Evolutionary conservation across 31 red algal species (phyloP).

Genomic region (Porphyra umbilicalis): DNA sequence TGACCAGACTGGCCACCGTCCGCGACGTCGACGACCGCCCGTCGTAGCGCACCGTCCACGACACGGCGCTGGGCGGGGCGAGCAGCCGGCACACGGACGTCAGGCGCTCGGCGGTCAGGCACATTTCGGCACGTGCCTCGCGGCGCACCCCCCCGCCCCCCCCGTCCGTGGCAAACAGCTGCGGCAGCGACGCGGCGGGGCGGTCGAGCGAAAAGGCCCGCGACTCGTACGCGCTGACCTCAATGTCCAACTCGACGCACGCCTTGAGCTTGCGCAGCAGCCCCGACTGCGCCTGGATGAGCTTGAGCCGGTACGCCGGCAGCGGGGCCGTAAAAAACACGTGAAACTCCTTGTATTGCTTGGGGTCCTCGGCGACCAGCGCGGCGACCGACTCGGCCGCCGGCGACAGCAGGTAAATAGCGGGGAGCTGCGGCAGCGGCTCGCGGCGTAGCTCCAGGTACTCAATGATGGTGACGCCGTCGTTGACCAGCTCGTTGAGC

Average conservation of each 20-base stretch:
- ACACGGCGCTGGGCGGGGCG: constrained; percentile 11
- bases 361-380: constrained; percentile 49
- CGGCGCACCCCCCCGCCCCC: background rate
- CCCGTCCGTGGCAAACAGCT: constrained; percentile 20
- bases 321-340: constrained; percentile 77
- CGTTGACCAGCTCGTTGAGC: constrained; percentile 71
- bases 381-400: constrained; percentile 51
- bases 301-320: constrained; percentile 63
- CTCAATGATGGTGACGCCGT: constrained; percentile 87
- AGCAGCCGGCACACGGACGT: constrained; percentile 53
- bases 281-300: constrained; percentile 34
- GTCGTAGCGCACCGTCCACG: constrained; percentile 59
- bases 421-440: constrained; percentile 69
- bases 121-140: constrained; percentile 41
- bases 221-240: constrained; percentile 73
- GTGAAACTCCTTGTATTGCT: constrained; percentile 78
- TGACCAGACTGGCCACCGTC: constrained; percentile 45
- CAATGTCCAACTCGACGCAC: constrained; percentile 73
- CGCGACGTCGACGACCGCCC: constrained; percentile 23
- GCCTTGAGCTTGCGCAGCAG: constrained; percentile 56
- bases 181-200: constrained; percentile 46
- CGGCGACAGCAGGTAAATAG: constrained; percentile 79
- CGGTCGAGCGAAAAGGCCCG: constrained; percentile 74
- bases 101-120: constrained; percentile 38
- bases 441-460: constrained; percentile 79